phyloP scores from a whole-genome alignment of 495 filamentous ascomycete species.

The Tricharina praecox region DNA sequence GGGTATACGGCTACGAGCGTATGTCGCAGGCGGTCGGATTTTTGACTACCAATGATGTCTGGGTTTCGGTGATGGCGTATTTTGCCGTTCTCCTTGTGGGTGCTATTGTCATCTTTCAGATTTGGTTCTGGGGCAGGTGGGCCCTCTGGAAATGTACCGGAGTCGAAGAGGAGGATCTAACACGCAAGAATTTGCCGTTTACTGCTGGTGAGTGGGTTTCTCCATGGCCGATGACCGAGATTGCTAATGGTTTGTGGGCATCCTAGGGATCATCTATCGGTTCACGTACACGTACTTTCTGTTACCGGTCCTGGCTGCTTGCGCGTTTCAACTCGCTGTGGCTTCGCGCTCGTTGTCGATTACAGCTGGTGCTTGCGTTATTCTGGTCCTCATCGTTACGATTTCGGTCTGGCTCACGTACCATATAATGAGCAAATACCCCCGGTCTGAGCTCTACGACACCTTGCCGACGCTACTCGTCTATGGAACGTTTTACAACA shows the following conservation, averaged over 20 bases:
- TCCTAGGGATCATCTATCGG: constrained; percentile 41
- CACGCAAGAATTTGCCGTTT: constrained; percentile 86
- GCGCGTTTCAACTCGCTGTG: constrained; percentile 80
- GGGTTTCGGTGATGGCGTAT: constrained; percentile 83
- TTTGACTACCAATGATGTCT: constrained; percentile 57
- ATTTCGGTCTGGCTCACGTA: constrained; percentile 65
- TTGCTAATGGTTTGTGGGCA: not conserved
- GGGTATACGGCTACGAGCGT: constrained; percentile 54
- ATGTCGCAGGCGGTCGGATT: constrained; percentile 77
- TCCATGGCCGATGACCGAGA: not conserved
- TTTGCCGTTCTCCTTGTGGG: constrained; percentile 52
- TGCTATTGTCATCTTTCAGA: constrained; percentile 55
- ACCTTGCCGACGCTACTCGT: constrained; percentile 75
- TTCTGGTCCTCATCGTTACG: constrained; percentile 51
- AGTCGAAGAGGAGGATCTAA: constrained; percentile 69
- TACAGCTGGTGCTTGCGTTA: constrained; percentile 53
- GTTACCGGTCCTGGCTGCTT: constrained; percentile 67
- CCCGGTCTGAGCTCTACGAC: constrained; percentile 75
- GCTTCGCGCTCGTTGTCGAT: constrained; percentile 45
- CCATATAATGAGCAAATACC: constrained; percentile 62
- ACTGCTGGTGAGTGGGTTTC: constrained; percentile 54
- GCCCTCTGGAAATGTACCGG: constrained; percentile 48
- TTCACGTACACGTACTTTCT: constrained; percentile 85
- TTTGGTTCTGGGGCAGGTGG: constrained; percentile 61
- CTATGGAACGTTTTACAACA: constrained; percentile 96